Base-by-base conservation (phyloP, 2,329 filamentous ascomycete genomes). In the Monosporascus cannonballus region DNA sequence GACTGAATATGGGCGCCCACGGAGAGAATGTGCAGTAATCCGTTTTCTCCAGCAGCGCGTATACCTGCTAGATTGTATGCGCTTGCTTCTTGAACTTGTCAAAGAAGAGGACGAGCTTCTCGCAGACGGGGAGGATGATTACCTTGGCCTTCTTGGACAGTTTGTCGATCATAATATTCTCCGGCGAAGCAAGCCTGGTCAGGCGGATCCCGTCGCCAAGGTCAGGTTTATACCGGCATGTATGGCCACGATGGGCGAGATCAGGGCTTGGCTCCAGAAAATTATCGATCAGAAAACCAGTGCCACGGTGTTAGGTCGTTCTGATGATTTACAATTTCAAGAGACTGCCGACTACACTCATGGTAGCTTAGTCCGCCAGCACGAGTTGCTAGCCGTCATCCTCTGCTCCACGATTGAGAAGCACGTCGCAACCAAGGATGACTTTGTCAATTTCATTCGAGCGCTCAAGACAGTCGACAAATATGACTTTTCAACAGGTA, bases 1-100 rank as follows among this genome's bases (percentile, higher is more conserved):
- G 17, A 76, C 81, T 45, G 76, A 81, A 17, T 76, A 91, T 5
- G 90, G 90, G 55, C 83, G 89, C 24, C 79, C 89, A 3, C 78
- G 89, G 54, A 78, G 90, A 51, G 85, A 92, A 67, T 87, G 87
- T 61, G 88, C 88, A 54, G 82, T 96, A 58, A 88, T 97, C 64
- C 84, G 86, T 59, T 96, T 95, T 69, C 93, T 99, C 70, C 85
- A 92, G 62, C 85, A 89, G 60, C 85, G 93, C 58, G 87, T 89
- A 64, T 90, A 87, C 63, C 73, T 95, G 42, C 81, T 97, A 36
- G 89, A 96, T 67, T 90, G 87, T 62, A 75, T 96, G 62, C 86
- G 92, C 50, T 77, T 96, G 30, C 79, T 96, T 51, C 76, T 96
- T 54, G 83, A 88, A 63, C 76, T 89, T 50, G 79, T 84, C 14